phyloP scores from a whole-genome alignment of 2,329 filamentous ascomycete species.

The Colletotrichum theobromicola region DNA sequence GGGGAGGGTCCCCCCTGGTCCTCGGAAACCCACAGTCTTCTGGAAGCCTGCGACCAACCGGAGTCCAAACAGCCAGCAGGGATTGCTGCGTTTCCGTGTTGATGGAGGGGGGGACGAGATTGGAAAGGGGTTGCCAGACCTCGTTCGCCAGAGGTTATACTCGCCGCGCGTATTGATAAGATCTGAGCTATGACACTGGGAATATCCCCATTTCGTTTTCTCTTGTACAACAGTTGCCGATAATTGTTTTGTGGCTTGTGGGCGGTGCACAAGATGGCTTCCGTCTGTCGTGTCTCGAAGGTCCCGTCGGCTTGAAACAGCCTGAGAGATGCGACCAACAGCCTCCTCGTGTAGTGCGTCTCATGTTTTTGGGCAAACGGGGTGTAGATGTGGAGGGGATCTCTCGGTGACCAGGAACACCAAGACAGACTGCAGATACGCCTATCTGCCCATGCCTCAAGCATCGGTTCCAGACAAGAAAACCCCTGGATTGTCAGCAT shows the following conservation, averaged over 20 bases:
- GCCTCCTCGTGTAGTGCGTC: neutral
- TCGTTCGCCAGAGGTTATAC: neutral
- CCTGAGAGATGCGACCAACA: neutral
- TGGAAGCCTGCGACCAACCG: conserved; percentile 16
- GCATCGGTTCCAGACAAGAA: neutral
- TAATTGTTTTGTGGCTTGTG: neutral
- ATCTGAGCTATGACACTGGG: conserved; percentile 10
- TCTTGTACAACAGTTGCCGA: neutral
- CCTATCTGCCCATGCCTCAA: neutral
- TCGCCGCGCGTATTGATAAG: conserved; percentile 1
- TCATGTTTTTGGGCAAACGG: neutral
- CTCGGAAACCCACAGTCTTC: conserved; percentile 10
- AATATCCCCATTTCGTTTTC: neutral
- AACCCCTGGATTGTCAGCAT: neutral
- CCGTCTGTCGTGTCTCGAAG: neutral
- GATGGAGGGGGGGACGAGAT: neutral
- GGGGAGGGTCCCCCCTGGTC: neutral
- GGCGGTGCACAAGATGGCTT: neutral
- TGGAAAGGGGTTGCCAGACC: conserved; percentile 3
- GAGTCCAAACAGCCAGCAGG: neutral
- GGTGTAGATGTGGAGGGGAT: neutral
- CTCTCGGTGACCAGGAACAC: neutral
- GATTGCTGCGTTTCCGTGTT: neutral
- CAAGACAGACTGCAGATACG: neutral
- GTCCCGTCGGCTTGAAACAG: neutral